Base-by-base conservation (phyloP, 2,329 filamentous ascomycete genomes). In the Aaosphaeria arxii region DNA sequence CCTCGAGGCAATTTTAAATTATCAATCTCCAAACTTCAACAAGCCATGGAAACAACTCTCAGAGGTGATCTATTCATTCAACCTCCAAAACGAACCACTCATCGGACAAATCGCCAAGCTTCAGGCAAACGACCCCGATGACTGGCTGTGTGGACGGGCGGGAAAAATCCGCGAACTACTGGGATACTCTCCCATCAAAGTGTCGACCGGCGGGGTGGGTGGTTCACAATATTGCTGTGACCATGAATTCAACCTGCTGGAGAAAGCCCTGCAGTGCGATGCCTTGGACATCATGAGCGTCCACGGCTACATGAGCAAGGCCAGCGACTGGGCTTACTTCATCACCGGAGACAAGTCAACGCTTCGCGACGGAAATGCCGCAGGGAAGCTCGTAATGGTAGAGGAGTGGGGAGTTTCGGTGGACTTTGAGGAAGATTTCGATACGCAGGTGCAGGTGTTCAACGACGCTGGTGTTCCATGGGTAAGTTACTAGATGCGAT, bases 391-490 rank as follows among this genome's bases (percentile, higher is more conserved):
- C 31, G 47, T 53, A 7, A 53, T 53, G 50, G 33, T 55, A 4
- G 50, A 53, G 40, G 53, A 53, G 38, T 53, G 53, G 53, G 53
- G 53, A 4, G 53, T 55, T 11, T 41, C 28, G n/a, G 43, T 44
- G n/a, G 45, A 40, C 9, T 24, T 32, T 35, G 2, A 43, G 11
- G 45, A 54, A 13, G 40, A 45, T 7, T 54, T 54, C 30, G 50
- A 50, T 11, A 43, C 9, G 13, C 50, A 54, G 43, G 47, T 52
- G 6, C 29, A 47, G 6, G 44, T 52, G 6, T 54, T 54, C 17
- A 52, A 54, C 29, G 43, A 47, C 40, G 52, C 52, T 1, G 52
- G 52, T 13, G 36, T 52, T 9, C 46, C 47, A 24, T 54, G 49
- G 50, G 50, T 51, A 43, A 48, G 17, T 24, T 24, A 24, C 17